These are phyloP conservation scores for Magnusiomyces fungicola DNA, from an alignment of 1,139 yeast genomes.

Conservation along the genomic window DNA sequence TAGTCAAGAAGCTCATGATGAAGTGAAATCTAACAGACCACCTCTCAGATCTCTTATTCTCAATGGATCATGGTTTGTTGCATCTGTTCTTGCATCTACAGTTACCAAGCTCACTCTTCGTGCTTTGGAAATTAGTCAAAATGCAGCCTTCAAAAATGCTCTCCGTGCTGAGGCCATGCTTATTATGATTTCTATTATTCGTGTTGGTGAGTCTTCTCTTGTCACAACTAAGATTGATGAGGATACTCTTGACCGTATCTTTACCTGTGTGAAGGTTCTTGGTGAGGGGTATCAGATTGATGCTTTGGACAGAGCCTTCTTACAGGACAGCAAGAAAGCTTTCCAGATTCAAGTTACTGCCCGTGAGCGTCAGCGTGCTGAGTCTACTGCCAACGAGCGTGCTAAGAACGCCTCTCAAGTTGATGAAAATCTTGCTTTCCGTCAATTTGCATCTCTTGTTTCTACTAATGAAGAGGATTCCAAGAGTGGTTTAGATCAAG, in stretches of 20 bases:
- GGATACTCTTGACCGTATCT: slow-evolving; percentile 88
- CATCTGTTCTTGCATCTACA: slow-evolving; percentile 81
- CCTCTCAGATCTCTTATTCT: slow-evolving; percentile 77
- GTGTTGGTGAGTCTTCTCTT: slow-evolving; percentile 80
- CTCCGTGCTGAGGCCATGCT: slow-evolving; percentile 92
- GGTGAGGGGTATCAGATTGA: slow-evolving; percentile 52
- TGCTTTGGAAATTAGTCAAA: slow-evolving; percentile 52
- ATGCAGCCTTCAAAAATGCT: slow-evolving; percentile 56
- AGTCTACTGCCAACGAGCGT: slow-evolving; percentile 50
- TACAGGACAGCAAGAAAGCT: slow-evolving; percentile 83
- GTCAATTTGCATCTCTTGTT: slow-evolving; percentile 64
- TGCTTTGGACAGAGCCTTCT: slow-evolving; percentile 61
- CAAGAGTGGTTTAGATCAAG: slow-evolving; percentile 28
- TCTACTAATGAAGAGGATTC: slow-evolving; percentile 31
- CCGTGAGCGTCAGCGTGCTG: slow-evolving; percentile 48
- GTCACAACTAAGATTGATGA: slow-evolving; percentile 81
- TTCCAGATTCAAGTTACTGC: slow-evolving; percentile 55
- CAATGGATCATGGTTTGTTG: slow-evolving; percentile 86
- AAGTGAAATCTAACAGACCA: slow-evolving; percentile 40
- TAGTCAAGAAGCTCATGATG: slow-evolving; percentile 34
- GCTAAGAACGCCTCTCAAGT: slow-evolving; percentile 70
- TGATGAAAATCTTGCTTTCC: slow-evolving; percentile 74
- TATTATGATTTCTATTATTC: slow-evolving; percentile 81
- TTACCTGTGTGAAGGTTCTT: slow-evolving; percentile 71
- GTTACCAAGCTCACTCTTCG: slow-evolving; percentile 83